Base-by-base conservation (phyloP, 2,329 filamentous ascomycete genomes). In the Endocalyx cinctus region DNA sequence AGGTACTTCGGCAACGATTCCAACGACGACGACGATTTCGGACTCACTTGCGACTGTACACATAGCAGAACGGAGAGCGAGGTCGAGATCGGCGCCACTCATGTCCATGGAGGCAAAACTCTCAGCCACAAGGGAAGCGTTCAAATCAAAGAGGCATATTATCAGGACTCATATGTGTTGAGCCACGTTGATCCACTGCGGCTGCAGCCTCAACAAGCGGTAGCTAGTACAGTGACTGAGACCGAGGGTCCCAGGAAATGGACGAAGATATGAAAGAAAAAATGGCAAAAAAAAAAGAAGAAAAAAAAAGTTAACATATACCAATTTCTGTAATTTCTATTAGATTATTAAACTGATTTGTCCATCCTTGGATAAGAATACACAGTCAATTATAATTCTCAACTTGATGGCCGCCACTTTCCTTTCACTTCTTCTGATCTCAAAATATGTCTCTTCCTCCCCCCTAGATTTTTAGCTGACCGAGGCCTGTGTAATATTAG, bases 11-110 rank as follows among this genome's bases (percentile, higher is more conserved):
- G 43, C 13, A 38, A 48, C n/a, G 47, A 47, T 25, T 8, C 5
- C 17, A 14, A 28, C 14, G 30, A 45, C 11, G 44, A 50, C 13
- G 50, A 52, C 30, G 44, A 50, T 30, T 42, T 48, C 20, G 35
- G 35, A 8, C 25, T 45, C 11, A 45, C 40, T 11, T 33, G 31
- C 15, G 33, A 32, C 11, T 39, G 28, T 10, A 42, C 37, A 10
- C 39, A 42, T 26, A 43, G 43, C 25, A 42, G 43, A 22, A 37
- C 32, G 4, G 43, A 40, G 4, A 51, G 49, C 35, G 46, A 52
- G 11, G 33, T 35, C 16, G 46, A 49, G 13, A 34, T 46, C 10
- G 42, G n/a, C n/a, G n/a, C n/a, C n/a, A n/a, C n/a, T n/a, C n/a
- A n/a, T n/a, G n/a, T n/a, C n/a, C n/a, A n/a, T n/a, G n/a, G n/a